phyloP scores from a whole-genome alignment of 1,139 yeast genomes.

The Saccharomycopsis crataegensis region DNA sequence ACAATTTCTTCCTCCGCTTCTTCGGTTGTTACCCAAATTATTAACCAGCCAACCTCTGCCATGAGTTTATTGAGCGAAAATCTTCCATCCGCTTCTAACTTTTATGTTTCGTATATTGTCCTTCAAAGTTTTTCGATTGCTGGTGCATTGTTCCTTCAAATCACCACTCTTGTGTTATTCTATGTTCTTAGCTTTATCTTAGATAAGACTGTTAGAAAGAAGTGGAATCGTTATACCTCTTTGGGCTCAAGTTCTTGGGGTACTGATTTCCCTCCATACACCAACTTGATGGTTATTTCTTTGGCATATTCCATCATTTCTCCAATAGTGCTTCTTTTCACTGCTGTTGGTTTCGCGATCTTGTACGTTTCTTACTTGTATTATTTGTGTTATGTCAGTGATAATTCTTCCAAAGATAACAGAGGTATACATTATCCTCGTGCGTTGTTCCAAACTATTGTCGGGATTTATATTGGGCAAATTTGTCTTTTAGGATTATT shows the following conservation, averaged over 20 bases:
- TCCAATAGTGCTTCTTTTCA: slow-evolving; percentile 63
- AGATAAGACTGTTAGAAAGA: slow-evolving; percentile 64
- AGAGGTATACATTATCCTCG: slow-evolving; percentile 63
- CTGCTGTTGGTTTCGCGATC: slow-evolving; percentile 51
- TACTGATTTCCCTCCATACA: slow-evolving; percentile 61
- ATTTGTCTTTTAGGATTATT: slow-evolving; percentile 59
- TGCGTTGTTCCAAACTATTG: slow-evolving; percentile 58
- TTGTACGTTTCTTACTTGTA: slow-evolving; percentile 61
- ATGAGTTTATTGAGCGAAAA: slow-evolving; percentile 50
- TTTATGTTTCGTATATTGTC: slow-evolving; percentile 57
- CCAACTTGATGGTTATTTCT: slow-evolving; percentile 66
- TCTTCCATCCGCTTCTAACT: slow-evolving; percentile 68
- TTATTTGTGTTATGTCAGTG: slow-evolving; percentile 44
- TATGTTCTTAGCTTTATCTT: slow-evolving; percentile 31
- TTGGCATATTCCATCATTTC: slow-evolving; percentile 70
- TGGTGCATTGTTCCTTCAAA: slow-evolving; percentile 55
- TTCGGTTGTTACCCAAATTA: slow-evolving; percentile 51
- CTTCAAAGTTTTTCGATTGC: slow-evolving; percentile 64
- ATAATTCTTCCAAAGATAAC: slow-evolving; percentile 45
- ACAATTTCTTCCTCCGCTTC: slow-evolving; percentile 80
- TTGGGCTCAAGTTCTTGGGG: slow-evolving; percentile 61
- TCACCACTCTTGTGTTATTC: slow-evolving; percentile 37
- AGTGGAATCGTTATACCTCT: slow-evolving; percentile 43
- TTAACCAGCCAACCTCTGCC: slow-evolving; percentile 45
- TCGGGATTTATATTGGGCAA: slow-evolving; percentile 60